phyloP scores from a whole-genome alignment of 306 rosid genomes.

The Elaeagnus macrophylla region DNA sequence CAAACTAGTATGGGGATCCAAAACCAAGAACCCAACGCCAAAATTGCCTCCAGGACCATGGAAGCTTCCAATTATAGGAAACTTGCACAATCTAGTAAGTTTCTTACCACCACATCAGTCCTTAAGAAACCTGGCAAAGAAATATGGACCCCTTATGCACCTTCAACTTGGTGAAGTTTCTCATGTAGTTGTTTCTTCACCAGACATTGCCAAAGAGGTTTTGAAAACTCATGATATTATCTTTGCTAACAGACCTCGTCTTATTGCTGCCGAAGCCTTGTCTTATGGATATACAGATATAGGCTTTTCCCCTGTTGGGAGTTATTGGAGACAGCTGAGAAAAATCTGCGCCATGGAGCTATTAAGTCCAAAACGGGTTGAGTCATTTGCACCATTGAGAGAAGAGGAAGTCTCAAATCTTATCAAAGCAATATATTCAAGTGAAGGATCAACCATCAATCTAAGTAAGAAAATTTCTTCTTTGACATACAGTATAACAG shows the following conservation, averaged over 20 bases:
- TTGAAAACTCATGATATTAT: slow-evolving; percentile 27
- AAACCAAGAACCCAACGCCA: too few relatives aligned
- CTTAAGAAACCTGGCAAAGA: slow-evolving; percentile 9
- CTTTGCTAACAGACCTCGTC: slow-evolving; percentile 17
- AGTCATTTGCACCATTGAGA: slow-evolving; percentile 22
- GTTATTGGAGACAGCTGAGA: too few relatives aligned
- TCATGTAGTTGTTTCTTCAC: slow-evolving; percentile 28
- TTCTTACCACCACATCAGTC: slow-evolving; percentile 1
- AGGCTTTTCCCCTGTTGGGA: slow-evolving; percentile 26
- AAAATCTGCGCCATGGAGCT: too few relatives aligned
- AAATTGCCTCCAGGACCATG: slow-evolving; percentile 6
- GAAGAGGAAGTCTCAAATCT: slow-evolving; percentile 27
- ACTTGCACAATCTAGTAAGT: slow-evolving; percentile 7
- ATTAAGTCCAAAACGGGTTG: too few relatives aligned
- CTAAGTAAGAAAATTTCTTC: slow-evolving; percentile 1
- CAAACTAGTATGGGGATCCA: too few relatives aligned
- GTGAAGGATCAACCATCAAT: slow-evolving; percentile 12
- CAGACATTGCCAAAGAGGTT: slow-evolving; percentile 25
- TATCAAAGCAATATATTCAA: slow-evolving; percentile 9
- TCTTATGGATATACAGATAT: slow-evolving; percentile 11
- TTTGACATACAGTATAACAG: neutral
- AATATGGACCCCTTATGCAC: slow-evolving; percentile 33
- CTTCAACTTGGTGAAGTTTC: slow-evolving; percentile 27
- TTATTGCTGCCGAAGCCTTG: slow-evolving; percentile 6
- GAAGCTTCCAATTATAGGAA: slow-evolving; percentile 12